A percentile compares a stretch with the other conserved stretches of the same genome.
phyloP scores from a whole-genome alignment of 176 grass and related monocot genomes.

The Coix lacrymajobi region DNA sequence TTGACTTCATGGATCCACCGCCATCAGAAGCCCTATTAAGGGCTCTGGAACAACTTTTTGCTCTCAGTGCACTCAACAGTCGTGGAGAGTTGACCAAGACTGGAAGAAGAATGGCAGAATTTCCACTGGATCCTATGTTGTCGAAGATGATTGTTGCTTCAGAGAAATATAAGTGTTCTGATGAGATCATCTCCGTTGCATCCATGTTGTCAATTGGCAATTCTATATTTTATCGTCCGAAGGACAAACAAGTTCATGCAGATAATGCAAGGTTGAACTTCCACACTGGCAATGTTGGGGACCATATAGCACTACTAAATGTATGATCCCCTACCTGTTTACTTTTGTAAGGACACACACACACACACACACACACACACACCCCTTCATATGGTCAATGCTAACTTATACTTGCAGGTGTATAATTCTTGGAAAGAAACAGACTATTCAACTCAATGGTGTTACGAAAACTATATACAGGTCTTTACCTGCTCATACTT shows the following conservation, averaged over 20 bases:
- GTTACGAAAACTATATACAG: constrained; percentile 96
- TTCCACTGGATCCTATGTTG: constrained; percentile 92
- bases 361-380: background rate
- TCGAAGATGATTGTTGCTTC: constrained; percentile 90
- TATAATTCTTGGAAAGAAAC: constrained; percentile 95
- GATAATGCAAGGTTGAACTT: constrained; percentile 93
- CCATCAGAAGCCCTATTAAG: constrained; percentile 84
- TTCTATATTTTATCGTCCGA: constrained; percentile 93
- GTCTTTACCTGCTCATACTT: constrained; percentile 21
- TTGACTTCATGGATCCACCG: constrained; percentile 97
- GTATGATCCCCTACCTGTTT: constrained; percentile 33
- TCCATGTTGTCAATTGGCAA: constrained; percentile 88
- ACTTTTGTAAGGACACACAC: background rate
- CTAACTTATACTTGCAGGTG: constrained; percentile 53
- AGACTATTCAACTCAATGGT: constrained; percentile 91
- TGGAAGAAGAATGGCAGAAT: constrained; percentile 93
- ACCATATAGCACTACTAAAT: constrained; percentile 88
- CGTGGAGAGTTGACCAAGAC: constrained; percentile 93
- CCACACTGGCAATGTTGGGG: constrained; percentile 85
- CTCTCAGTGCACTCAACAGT: constrained; percentile 82
- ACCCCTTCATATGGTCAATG: background rate
- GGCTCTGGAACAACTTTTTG: constrained; percentile 94
- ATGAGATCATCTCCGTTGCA: constrained; percentile 73
- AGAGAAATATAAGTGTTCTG: constrained; percentile 90
- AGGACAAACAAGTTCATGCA: constrained; percentile 96